Base-by-base conservation (phyloP, 140 eudicot species). In the Cichorium intybus region DNA sequence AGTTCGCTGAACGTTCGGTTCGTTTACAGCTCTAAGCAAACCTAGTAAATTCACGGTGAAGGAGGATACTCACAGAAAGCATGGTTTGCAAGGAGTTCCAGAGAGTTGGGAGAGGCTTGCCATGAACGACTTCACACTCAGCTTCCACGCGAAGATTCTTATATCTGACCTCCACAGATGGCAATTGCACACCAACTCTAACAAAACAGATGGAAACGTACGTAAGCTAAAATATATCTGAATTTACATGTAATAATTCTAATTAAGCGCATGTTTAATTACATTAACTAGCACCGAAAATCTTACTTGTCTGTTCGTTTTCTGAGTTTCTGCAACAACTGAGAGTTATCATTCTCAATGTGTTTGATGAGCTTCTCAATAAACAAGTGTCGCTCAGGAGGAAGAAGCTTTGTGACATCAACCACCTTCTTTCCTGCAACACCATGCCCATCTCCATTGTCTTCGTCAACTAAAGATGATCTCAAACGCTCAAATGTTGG, bases 51-150 rank as follows among this genome's bases (percentile, higher is more conserved):
- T 33, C 7, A 45, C 17, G 1, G 56, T 48, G 24, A 68, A 21
- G 55, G 17, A 49, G 37, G 37, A 41, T 24, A 73, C 90, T 84
- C 74, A 84, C 90, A 14, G 72, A 77, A 18, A 80, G 20, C 57
- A 78, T 23, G 63, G 79, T 71, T 66, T 70, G 74, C 33, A 84
- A 48, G 31, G 86, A 69, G 53, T 84, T 84, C 90, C 86, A 76
- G 0, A 84, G 74, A 50, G 86, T 84, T 2, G 90, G 90, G 28
- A 84, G 86, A 3, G 90, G 90, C 75, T 84, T 84, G 4, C 90
- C 90, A 33, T 74, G 70, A 58, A 84, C 90, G 0, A 84, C 90
- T 68, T 84, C 70, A 55, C 84, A 84, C 70, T 74, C 81, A 8
- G 86, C 84, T 76, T 84, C 84, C 41, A 80, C 81, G 10, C 56